These are phyloP conservation scores for Geotrichum citri-aurantii DNA, from an alignment of 1,139 yeast species.

Conservation along the genomic window DNA sequence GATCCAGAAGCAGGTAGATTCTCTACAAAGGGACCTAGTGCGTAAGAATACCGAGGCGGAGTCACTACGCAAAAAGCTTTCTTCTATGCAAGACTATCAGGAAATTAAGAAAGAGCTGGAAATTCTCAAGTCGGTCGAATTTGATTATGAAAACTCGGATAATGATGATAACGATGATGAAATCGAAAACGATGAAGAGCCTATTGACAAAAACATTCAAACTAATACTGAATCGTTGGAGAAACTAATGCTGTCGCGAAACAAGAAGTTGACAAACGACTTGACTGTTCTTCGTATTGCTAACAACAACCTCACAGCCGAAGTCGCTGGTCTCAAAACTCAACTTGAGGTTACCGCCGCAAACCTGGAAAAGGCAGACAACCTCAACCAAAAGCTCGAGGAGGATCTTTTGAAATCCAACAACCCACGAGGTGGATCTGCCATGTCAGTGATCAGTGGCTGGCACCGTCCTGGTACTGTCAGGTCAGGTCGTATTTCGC, in stretches of 20 bases:
- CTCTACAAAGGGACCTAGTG: conserved; percentile 43
- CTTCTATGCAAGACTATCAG: conserved; percentile 72
- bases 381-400: conserved; percentile 59
- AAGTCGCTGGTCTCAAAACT: conserved; percentile 41
- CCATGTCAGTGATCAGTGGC: conserved; percentile 44
- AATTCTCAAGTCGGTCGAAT: conserved; percentile 68
- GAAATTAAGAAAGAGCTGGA: conserved; percentile 70
- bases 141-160: conserved; percentile 31
- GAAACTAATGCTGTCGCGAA: conserved; percentile 49
- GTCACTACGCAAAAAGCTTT: conserved; percentile 51
- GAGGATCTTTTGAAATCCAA: conserved; percentile 53
- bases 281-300: conserved; percentile 52
- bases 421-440: conserved; percentile 23
- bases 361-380: conserved; percentile 38
- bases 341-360: conserved; percentile 40
- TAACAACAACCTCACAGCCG: conserved; percentile 41
- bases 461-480: conserved; percentile 28
- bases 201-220: conserved; percentile 37
- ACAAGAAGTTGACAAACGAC: conserved; percentile 56
- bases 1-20: conserved; percentile 36
- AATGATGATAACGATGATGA: conserved; percentile 35
- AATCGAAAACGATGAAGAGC: conserved; percentile 32
- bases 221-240: conserved; percentile 28
- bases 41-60: conserved; percentile 49
- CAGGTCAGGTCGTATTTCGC: conserved; percentile 34